Base-by-base conservation (phyloP, 441 rosid species). In the Bocquillonia castaneifolia region DNA sequence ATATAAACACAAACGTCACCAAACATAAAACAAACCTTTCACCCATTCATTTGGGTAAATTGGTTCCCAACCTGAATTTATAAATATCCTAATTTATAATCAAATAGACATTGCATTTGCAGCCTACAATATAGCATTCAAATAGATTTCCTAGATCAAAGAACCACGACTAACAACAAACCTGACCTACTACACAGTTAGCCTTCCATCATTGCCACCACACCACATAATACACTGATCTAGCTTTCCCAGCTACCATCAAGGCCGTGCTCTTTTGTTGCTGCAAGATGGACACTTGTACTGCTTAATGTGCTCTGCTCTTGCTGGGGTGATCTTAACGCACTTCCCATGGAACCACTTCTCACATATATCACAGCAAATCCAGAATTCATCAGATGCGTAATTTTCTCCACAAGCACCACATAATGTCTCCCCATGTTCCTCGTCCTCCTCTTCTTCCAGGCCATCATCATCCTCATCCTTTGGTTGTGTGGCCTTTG, bases 211-310 rank as follows among this genome's bases (percentile, higher is more conserved):
- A 74, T n/a, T 58, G 76, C 84, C 70, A 74, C 15, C 9, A 2
- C 12, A 13, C 47, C n/a, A n/a, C n/a, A n/a, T 72, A 74, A 72
- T 76, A 68, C 77, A 74, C 70, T 70, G 34, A 42, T 54, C 58
- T 39, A 47, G 25, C 42, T 14, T 12, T n/a, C 74, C 37, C 60
- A 7, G 55, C 25, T 5, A 5, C 55, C 47, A 58, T 90, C 84
- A 88, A n/a, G 86, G 74, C 57, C 95, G 78, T 7, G 82, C 86
- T 80, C 97, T 84, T 80, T 88, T 91, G 84, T 83, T 85, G 84
- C 86, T 88, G 88, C 97, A 91, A 18, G 88, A 75, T 28, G 97
- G 97, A 73, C 97, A 91, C 59, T 88, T 91, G 84, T 91, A 91
- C 64, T 88, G 95, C 83, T 88, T 91, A 66, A 91, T 87, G 72